Base-by-base conservation (phyloP, 1,284 basidiomycete genomes). In the Heliocybe sulcata region DNA sequence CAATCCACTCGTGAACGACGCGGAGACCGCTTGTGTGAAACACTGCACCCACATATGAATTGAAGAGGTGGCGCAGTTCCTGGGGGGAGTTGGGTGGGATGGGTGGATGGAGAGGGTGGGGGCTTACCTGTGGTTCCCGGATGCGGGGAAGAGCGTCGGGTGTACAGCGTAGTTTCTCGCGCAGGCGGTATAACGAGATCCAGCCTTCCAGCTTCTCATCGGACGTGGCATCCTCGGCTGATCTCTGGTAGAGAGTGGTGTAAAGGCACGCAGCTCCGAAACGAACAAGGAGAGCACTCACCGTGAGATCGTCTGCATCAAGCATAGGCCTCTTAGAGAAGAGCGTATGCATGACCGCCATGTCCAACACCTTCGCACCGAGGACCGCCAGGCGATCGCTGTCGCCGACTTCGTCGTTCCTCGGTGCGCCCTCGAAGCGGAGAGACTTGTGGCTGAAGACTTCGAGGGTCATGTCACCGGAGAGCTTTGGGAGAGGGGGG, bases 381-480 rank as follows among this genome's bases (percentile, higher is more conserved):
- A 89, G 69, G 23, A 71, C 66, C 31, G 77, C 69, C 53, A 89
- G 67, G 54, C 84, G 72, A 61, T 81, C 79, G 59, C 81, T 83
- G 64, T 87, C 83, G 56, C 73, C 75, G 61, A 76, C 79, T 54
- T 76, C 72, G 35, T 73, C 71, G 52, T 68, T 64, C 26, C 64
- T 67, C 29, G 69, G 70, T 20, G 69, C 70, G 38, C 69, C 69
- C 45, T 71, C 66, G 50, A 76, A 75, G 50, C 79, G 73, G 53
- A 90, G 71, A 23, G 85, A 85, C 58, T 68, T 74, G 64, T 90
- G 86, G 3, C 83, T 85, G 63, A 79, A 86, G 49, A 87, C 80
- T 59, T 85, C 79, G 54, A 89, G 74, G 59, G 82, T 70, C 42
- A 81, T 67, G 51, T 84, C 79, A 57, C 76, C 77, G 45, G 68